phyloP scores from a whole-genome alignment of 495 filamentous ascomycete genomes.

The Aspergillus cavernicola region DNA sequence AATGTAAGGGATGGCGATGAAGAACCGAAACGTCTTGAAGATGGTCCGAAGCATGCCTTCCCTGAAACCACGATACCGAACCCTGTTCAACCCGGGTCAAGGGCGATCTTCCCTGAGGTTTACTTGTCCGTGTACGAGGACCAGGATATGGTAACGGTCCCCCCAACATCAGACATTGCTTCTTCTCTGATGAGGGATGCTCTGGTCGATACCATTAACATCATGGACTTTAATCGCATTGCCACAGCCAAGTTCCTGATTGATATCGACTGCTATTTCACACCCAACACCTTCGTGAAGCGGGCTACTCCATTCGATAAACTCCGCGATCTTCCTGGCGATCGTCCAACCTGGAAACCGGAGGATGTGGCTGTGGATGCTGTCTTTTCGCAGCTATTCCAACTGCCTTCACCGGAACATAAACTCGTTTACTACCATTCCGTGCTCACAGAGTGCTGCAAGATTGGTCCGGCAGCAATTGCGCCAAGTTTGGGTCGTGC shows the following conservation, averaged over 20 bases:
- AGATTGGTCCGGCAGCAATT: conserved; percentile 90
- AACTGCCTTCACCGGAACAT: conserved; percentile 82
- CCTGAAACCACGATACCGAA: conserved; percentile 71
- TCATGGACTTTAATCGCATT: conserved; percentile 87
- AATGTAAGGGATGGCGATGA: conserved; percentile 39
- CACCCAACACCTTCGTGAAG: conserved; percentile 82
- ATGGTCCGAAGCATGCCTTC: conserved; percentile 67
- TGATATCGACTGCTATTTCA: conserved; percentile 92
- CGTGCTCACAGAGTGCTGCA: conserved; percentile 90
- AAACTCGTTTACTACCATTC: conserved; percentile 96
- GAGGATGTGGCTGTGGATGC: conserved; percentile 97
- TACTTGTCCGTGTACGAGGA: conserved; percentile 88
- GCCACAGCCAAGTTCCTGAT: conserved; percentile 84
- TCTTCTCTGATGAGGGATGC: conserved; percentile 79
- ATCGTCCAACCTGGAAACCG: conserved; percentile 86
- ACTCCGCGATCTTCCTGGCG: conserved; percentile 63
- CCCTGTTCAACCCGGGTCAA: conserved; percentile 67
- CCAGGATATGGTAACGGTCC: conserved; percentile 90
- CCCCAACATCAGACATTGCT: conserved; percentile 67
- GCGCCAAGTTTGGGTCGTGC: conserved; percentile 93
- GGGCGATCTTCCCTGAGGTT: conserved; percentile 82
- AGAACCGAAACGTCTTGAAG: conserved; percentile 38
- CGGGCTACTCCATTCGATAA: conserved; percentile 88
- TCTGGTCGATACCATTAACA: conserved; percentile 89
- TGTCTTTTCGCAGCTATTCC: conserved; percentile 90